Percentiles rank a stretch among this genome's conserved stretches.
phyloP scores from a whole-genome alignment of 2,329 filamentous ascomycete species.

The Fusarium aywerte region DNA sequence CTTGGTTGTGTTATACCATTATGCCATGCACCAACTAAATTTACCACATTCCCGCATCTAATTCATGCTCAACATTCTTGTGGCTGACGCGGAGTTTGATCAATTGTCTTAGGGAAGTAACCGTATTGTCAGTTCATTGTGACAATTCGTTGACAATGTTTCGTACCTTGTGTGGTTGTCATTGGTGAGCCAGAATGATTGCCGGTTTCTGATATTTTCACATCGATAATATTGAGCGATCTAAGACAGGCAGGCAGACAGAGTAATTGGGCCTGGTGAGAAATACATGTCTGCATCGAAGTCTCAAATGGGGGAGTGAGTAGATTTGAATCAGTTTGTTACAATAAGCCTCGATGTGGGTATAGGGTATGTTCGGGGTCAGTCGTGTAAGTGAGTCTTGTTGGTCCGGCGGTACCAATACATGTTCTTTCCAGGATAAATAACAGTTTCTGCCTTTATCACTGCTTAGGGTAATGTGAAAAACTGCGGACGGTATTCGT shows the following conservation, averaged over 20 bases:
- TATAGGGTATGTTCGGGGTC: not conserved
- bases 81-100: not conserved
- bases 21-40: not conserved
- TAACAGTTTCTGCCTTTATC: too few species aligned
- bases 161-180: not conserved
- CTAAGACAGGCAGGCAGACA: not conserved
- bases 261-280: too few species aligned
- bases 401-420: not conserved
- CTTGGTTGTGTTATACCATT: not conserved
- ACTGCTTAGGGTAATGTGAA: too few species aligned
- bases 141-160: not conserved
- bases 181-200: not conserved
- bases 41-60: not conserved
- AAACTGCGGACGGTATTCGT: too few species aligned
- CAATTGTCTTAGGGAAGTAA: not conserved
- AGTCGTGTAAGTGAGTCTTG: not conserved
- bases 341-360: not conserved
- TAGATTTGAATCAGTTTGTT: not conserved
- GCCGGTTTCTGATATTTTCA: not conserved
- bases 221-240: too few species aligned
- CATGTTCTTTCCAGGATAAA: not conserved
- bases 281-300: accelerated
- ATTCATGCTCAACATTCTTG: not conserved
- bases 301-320: not conserved
- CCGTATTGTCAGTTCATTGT: not conserved